These are phyloP conservation scores for Rhizomucor pusillus DNA, from an alignment of 371 early-diverging fungal species.

Conservation along the genomic window DNA sequence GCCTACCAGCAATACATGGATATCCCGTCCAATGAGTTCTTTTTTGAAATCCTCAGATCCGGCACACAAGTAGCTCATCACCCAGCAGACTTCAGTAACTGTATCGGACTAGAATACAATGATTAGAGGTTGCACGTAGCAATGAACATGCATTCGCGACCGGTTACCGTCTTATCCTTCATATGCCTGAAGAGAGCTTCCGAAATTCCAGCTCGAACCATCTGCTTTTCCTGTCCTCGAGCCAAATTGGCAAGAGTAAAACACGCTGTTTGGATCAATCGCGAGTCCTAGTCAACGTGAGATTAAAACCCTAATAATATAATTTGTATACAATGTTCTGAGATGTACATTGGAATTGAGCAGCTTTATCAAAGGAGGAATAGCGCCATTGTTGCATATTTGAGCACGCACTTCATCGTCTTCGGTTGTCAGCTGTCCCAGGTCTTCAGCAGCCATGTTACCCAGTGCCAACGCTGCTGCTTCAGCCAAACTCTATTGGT, in stretches of 20 bases:
- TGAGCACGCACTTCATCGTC: constrained; percentile 55
- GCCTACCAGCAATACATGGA: constrained; percentile 3
- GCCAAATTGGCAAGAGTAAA: constrained; percentile 78
- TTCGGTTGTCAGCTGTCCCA: constrained; percentile 72
- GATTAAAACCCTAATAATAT: not conserved
- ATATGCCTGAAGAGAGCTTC: constrained; percentile 45
- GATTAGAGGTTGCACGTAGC: not conserved
- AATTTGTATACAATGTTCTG: not conserved
- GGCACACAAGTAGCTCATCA: constrained; percentile 66
- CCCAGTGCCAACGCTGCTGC: constrained; percentile 54
- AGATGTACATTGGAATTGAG: constrained; percentile 42
- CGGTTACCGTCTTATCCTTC: constrained; percentile 22
- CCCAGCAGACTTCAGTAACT: constrained; percentile 72
- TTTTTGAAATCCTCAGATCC: constrained; percentile 49
- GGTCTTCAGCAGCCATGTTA: constrained; percentile 75
- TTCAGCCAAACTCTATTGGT: constrained; percentile 28
- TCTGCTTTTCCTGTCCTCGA: constrained; percentile 55
- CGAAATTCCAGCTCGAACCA: constrained; percentile 43
- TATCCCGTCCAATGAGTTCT: constrained; percentile 23
- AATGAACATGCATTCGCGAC: not conserved
- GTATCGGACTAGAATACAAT: constrained; percentile 39
- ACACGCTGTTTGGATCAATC: constrained; percentile 67
- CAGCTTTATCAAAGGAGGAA: constrained; percentile 55
- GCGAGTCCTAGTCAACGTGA: constrained; percentile 39
- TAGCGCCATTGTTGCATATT: constrained; percentile 59